Evolutionary conservation across 305 asterid species (phyloP).

Genomic region (Ilex paraguariensis): DNA sequence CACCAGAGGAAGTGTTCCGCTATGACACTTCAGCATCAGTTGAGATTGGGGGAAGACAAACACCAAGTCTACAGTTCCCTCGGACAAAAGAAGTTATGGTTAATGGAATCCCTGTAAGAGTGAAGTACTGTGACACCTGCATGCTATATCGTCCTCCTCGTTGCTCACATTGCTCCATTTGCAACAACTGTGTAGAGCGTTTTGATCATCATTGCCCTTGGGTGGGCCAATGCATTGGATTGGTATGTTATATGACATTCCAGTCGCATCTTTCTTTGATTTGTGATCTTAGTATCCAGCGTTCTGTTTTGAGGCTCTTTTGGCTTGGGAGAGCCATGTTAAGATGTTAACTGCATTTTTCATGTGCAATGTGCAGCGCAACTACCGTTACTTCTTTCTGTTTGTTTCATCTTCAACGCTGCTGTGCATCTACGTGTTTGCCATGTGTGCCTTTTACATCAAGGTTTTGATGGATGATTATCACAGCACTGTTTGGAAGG

Average conservation of each 20-base stretch:
- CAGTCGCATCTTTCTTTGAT: too few relatives aligned
- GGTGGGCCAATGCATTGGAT: slow-evolving; percentile 99
- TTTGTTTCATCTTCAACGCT: slow-evolving; percentile 82
- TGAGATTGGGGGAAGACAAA: slow-evolving; percentile 84
- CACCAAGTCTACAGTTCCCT: slow-evolving; percentile 92
- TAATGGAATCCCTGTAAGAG: slow-evolving; percentile 82
- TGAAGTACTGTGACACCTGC: slow-evolving; percentile 97
- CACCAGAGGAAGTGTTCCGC: slow-evolving; percentile 86
- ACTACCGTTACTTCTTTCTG: slow-evolving; percentile 89
- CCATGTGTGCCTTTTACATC: slow-evolving; percentile 81
- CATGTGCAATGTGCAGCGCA: slow-evolving; percentile 75
- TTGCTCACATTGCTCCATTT: slow-evolving; percentile 97
- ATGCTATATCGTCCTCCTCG: slow-evolving; percentile 99
- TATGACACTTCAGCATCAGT: slow-evolving; percentile 59
- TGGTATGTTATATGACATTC: slow-evolving; percentile 45
- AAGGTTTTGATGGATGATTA: slow-evolving; percentile 81
- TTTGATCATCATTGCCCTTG: slow-evolving; percentile 99
- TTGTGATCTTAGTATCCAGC: neutral
- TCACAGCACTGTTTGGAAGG: slow-evolving; percentile 84
- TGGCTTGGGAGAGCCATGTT: slow-evolving; percentile 1
- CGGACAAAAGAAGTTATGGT: slow-evolving; percentile 94
- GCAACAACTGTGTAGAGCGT: slow-evolving; percentile 97
- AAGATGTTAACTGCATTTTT: slow-evolving; percentile 4
- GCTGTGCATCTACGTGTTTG: slow-evolving; percentile 91
- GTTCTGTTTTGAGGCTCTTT: neutral